These are phyloP conservation scores for Phoenix roebelenii DNA, from an alignment of 176 grass and related monocot genomes.

Conservation along the genomic window DNA sequence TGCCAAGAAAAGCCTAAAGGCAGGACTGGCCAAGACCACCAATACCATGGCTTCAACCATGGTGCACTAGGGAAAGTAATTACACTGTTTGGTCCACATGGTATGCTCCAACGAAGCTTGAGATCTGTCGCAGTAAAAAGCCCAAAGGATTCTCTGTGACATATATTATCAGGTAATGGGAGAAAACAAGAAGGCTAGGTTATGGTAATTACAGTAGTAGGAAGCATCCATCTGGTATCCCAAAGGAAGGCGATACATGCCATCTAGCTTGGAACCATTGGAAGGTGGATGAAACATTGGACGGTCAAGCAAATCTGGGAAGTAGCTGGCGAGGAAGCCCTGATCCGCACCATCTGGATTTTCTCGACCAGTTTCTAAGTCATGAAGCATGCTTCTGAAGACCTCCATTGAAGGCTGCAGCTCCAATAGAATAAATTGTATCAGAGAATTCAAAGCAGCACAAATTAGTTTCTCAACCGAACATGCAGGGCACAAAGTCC, in stretches of 20 bases:
- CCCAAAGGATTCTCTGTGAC: conserved; percentile 4
- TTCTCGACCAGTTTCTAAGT: conserved; percentile 59
- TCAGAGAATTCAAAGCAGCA: no score
- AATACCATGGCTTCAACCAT: conserved; percentile 97
- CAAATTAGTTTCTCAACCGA: no score
- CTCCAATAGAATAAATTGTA: not conserved
- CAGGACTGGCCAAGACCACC: conserved; percentile 92
- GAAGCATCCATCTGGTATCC: conserved; percentile 99
- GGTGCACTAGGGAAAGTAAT: conserved; percentile 87
- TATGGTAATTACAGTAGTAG: conserved; percentile 61
- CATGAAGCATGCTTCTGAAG: conserved; percentile 79
- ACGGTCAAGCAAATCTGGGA: conserved; percentile 67
- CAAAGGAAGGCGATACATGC: conserved; percentile 79
- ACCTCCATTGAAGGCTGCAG: conserved; percentile 69
- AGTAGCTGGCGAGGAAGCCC: conserved; percentile 78
- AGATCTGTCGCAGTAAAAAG: conserved; percentile 42
- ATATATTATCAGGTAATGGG: not conserved
- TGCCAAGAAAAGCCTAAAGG: conserved; percentile 89
- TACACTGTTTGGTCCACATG: conserved; percentile 84
- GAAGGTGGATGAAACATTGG: conserved; percentile 82
- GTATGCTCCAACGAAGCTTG: conserved; percentile 91
- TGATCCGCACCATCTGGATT: conserved; percentile 95
- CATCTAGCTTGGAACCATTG: conserved; percentile 73
- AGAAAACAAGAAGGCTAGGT: not conserved
- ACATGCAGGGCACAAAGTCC: no score